Percentiles rank a stretch among this genome's conserved stretches.
These are phyloP conservation scores for Stephania japonica DNA, from an alignment of 164 flowering plant genomes.

Conservation along the genomic window DNA sequence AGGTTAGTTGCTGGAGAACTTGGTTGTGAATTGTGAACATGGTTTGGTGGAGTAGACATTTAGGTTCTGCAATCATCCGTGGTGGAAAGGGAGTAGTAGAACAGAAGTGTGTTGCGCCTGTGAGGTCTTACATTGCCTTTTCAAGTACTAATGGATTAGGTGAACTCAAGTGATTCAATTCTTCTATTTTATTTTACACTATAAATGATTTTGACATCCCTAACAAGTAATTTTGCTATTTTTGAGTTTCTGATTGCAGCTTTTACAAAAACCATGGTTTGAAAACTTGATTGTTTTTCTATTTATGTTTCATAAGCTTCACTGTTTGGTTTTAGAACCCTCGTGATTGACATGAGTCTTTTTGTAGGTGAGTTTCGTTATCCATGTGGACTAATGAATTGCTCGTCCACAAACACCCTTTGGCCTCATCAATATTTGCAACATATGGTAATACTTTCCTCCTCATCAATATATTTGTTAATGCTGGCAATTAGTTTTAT, in stretches of 20 bases:
- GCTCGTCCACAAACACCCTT: constrained; percentile 22
- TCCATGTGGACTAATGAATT: constrained; percentile 21
- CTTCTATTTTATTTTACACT: neutral
- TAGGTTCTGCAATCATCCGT: neutral
- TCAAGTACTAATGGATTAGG: neutral
- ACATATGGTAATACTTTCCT: constrained; percentile 31
- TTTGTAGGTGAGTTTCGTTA: constrained; percentile 31
- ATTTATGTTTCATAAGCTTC: neutral
- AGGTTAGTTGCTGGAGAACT: neutral
- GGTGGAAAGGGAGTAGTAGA: neutral
- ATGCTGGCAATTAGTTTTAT: neutral
- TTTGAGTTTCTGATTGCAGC: neutral
- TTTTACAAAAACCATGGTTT: neutral
- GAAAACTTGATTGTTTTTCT: neutral
- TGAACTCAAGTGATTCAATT: neutral
- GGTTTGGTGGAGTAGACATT: constrained; percentile 4
- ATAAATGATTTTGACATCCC: neutral
- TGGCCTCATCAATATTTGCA: constrained; percentile 41
- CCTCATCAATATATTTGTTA: neutral
- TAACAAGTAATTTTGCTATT: neutral
- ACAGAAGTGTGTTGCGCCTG: neutral
- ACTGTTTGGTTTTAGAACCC: constrained; percentile 1
- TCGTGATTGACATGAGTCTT: constrained; percentile 6
- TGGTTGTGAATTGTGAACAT: neutral
- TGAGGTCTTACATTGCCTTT: neutral